phyloP scores from a whole-genome alignment of 2,329 filamentous ascomycete genomes.

The Sarocladiaceae sp. region DNA sequence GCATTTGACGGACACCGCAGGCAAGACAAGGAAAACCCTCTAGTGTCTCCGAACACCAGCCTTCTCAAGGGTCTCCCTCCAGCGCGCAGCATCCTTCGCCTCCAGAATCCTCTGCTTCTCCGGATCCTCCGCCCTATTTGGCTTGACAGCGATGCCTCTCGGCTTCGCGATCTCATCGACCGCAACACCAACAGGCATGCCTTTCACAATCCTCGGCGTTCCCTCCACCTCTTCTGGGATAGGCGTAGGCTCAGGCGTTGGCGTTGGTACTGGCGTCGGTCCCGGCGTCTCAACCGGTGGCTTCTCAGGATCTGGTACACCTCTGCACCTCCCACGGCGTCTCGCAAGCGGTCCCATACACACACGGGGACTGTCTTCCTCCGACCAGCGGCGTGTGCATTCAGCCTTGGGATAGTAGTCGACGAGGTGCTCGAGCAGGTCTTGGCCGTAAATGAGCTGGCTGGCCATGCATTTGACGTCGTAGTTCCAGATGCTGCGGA shows the following conservation, averaged over 20 bases:
- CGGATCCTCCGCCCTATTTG: background rate
- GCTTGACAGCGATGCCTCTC: background rate
- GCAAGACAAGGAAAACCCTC: too few species aligned
- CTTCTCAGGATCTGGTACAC: background rate
- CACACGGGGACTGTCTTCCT: constrained; percentile 2
- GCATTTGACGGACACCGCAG: too few species aligned
- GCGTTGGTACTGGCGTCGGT: background rate
- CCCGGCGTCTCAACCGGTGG: background rate
- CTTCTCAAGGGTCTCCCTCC: background rate
- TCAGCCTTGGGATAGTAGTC: background rate
- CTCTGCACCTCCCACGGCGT: background rate
- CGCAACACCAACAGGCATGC: background rate
- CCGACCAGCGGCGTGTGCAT: constrained; percentile 4
- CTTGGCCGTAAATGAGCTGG: background rate
- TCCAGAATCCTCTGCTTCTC: background rate
- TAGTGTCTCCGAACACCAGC: too few species aligned
- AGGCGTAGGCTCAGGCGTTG: background rate
- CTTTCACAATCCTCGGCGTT: background rate
- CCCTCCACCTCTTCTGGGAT: background rate
- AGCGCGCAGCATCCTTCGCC: constrained; percentile 4
- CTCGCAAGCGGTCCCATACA: constrained; percentile 5
- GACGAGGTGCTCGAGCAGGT: background rate
- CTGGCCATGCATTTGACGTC: background rate
- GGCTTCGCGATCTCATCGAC: background rate
- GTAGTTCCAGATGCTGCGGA: background rate